These are phyloP conservation scores for Parasarocladium wereldwijsianum DNA, from an alignment of 2,329 filamentous ascomycete species.

Conservation along the genomic window DNA sequence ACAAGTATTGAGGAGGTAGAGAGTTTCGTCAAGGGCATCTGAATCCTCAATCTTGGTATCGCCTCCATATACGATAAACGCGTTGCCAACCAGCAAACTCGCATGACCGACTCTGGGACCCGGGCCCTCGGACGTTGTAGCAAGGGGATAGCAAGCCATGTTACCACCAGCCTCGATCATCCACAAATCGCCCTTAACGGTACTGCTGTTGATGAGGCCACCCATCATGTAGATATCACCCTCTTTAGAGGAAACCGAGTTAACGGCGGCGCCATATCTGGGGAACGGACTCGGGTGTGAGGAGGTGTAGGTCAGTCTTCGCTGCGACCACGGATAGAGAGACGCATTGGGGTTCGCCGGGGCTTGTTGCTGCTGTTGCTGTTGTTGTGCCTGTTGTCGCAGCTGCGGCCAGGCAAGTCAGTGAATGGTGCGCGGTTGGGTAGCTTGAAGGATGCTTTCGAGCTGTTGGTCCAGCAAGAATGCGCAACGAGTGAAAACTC, in stretches of 20 bases:
- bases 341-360: slow-evolving; percentile 46
- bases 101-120: slow-evolving; percentile 90
- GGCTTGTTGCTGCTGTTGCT: slow-evolving; percentile 12
- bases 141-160: slow-evolving; percentile 81
- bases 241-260: slow-evolving; percentile 83
- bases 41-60: slow-evolving; percentile 94
- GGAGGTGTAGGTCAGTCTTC: slow-evolving; percentile 72
- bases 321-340: slow-evolving; percentile 92
- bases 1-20: slow-evolving; percentile 97
- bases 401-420: slow-evolving; percentile 22
- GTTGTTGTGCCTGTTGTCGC: slow-evolving; percentile 14
- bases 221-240: slow-evolving; percentile 98
- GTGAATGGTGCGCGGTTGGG: slow-evolving; percentile 3
- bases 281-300: slow-evolving; percentile 79
- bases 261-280: slow-evolving; percentile 92
- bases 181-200: slow-evolving; percentile 95
- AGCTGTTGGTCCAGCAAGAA: background rate
- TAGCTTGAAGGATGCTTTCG: slow-evolving; percentile 2
- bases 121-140: slow-evolving; percentile 84
- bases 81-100: slow-evolving; percentile 89
- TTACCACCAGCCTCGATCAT: slow-evolving; percentile 84
- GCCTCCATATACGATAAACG: slow-evolving; percentile 96
- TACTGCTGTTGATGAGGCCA: slow-evolving; percentile 84
- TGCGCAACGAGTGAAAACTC: slow-evolving; percentile 27
- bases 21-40: slow-evolving; percentile 82